Base-by-base conservation (phyloP, 495 filamentous ascomycete genomes). In the Aspergillus egyptiacus region DNA sequence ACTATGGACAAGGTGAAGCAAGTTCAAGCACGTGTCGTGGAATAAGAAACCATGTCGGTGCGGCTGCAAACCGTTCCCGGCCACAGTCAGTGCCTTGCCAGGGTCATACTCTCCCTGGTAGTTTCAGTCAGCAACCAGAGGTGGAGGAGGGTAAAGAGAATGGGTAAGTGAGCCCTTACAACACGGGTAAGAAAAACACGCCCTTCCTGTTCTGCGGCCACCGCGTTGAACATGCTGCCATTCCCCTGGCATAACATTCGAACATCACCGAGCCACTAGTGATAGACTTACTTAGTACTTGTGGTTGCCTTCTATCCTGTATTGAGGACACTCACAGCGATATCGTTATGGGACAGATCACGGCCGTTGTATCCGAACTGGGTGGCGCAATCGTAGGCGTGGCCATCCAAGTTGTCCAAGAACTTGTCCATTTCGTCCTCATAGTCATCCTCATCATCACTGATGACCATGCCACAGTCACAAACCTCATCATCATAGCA, bases 401-500 rank as follows among this genome's bases (percentile, higher is more conserved):
- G 22, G 23, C 1, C 13, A 15, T 3, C n/a, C 33, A 35, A 15
- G 8, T n/a, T 3, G 2, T 15, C 25, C 14, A 17, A 15, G 13
- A 14, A 27, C 4, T 31, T 4, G 10, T 10, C 8, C 5, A 31
- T 31, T 27, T 19, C 23, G 18, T 6, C 9, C 19, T 28, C 22
- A 13, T 11, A 6, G 3, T 18, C 13, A 11, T 25, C 4, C 0
- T 32, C 19, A 14, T 17, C 14, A 4, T 20, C 17, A 25, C 7
- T 13, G 20, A 24, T 35, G 5, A 28, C 8, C 10, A 36, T 6
- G n/a, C n/a, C 15, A n/a, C 32, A 47, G n/a, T 47, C 27, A 33
- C 46, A 49, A 6, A 13, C 15, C n/a, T n/a, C n/a, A 28, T 49
- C 46, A 14, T 24, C 18, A 4, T 22, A 40, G 20, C 46, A 49